Percentiles rank a stretch among this genome's conserved stretches.
These are phyloP conservation scores for Diaporthe sp. DNA, from an alignment of 2,329 filamentous ascomycete species.

Conservation along the genomic window DNA sequence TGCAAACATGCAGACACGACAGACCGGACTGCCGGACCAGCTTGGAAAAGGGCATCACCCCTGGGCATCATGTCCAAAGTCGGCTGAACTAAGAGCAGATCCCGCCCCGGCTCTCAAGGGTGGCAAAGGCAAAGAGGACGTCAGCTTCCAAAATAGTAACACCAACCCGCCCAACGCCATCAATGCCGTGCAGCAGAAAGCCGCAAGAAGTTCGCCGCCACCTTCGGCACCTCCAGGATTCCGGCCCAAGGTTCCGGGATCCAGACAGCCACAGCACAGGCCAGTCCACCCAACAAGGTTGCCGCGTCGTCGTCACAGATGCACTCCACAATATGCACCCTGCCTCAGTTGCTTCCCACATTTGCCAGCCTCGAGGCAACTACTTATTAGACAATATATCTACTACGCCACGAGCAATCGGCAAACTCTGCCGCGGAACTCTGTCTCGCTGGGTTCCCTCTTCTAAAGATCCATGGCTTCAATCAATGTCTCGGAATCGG, in stretches of 20 bases:
- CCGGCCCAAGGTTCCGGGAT: conserved; percentile 13
- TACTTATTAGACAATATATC: conserved; percentile 1
- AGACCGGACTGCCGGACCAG: background rate
- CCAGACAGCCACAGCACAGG: conserved; percentile 7
- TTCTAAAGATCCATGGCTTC: background rate
- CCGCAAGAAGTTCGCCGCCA: conserved; percentile 32
- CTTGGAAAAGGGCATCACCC: background rate
- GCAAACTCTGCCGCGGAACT: background rate
- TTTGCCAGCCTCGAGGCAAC: background rate
- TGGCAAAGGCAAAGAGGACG: conserved; percentile 14
- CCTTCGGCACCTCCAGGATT: conserved; percentile 16
- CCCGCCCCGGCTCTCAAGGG: conserved; percentile 3
- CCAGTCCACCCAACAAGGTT: conserved; percentile 26
- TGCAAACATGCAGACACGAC: background rate
- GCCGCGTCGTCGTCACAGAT: conserved; percentile 14
- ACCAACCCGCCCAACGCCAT: conserved; percentile 18
- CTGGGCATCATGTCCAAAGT: background rate
- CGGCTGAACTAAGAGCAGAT: conserved; percentile 18
- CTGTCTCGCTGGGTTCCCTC: conserved; percentile 5
- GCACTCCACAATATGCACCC: conserved; percentile 21
- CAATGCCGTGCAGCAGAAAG: conserved; percentile 13
- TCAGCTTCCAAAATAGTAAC: conserved; percentile 36
- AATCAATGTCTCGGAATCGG: background rate
- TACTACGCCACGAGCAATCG: conserved; percentile 8
- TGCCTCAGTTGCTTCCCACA: conserved; percentile 11